These are phyloP conservation scores for Cytospora chrysosperma DNA, from an alignment of 2,329 filamentous ascomycete species.

Conservation along the genomic window DNA sequence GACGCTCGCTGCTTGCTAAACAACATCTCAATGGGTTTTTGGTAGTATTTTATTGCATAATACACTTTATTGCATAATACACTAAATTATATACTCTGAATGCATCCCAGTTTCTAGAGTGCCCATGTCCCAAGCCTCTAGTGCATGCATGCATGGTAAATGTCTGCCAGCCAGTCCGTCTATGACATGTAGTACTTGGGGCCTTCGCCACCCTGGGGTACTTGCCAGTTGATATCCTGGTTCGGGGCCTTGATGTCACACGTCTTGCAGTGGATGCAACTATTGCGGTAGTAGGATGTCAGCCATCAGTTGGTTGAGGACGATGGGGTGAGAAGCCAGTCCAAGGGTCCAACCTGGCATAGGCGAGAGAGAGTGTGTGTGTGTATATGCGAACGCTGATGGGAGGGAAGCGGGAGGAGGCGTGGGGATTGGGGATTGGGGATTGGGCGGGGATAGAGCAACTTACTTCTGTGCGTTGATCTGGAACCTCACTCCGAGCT, in stretches of 20 bases:
- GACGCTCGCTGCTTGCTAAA: neutral
- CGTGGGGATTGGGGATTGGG: too few species aligned
- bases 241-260: slow-evolving; percentile 97
- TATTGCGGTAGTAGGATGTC: slow-evolving; percentile 40
- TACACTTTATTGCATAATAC: neutral
- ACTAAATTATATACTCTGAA: neutral
- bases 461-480: slow-evolving; percentile 97
- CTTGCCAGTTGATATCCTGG: slow-evolving; percentile 97
- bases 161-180: neutral
- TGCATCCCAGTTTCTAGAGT: neutral
- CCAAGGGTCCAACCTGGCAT: neutral
- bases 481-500: slow-evolving; percentile 89
- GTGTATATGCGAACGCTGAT: neutral
- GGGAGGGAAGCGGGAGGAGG: neutral
- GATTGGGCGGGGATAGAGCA: neutral
- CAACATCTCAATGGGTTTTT: neutral
- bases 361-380: too few species aligned
- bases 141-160: neutral
- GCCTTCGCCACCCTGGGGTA: slow-evolving; percentile 85
- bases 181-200: slow-evolving; percentile 72
- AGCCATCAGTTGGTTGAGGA: slow-evolving; percentile 29
- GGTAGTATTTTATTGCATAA: neutral
- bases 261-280: slow-evolving; percentile 99
- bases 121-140: neutral
- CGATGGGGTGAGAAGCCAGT: neutral